Conservation (phyloP, 2,329 filamentous ascomycete genomes). For the Aspergillus sp. region DNA sequence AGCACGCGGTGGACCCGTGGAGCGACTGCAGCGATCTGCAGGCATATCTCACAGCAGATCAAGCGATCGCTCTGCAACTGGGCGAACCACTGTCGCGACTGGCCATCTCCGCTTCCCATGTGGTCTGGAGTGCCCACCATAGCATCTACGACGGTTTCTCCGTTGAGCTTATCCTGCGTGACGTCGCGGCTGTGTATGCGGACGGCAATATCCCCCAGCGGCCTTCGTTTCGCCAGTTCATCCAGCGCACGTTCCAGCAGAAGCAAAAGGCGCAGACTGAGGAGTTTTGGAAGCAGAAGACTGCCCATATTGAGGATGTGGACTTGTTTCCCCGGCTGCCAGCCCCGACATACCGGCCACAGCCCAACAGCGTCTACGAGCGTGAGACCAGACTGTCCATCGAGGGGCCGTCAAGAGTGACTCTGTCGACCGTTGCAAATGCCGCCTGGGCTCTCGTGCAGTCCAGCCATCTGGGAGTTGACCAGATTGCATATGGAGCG, state of each 20-base stretch:
- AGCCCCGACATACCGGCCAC: neutral
- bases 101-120: neutral
- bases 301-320: neutral
- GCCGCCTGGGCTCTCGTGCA: neutral
- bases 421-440: neutral
- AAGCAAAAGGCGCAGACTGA: neutral
- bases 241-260: neutral
- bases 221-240: neutral
- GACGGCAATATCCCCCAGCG: neutral
- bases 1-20: neutral
- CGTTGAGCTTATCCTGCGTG: neutral
- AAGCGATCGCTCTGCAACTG: neutral
- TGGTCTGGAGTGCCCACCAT: neutral
- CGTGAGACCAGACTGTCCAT: neutral
- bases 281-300: neutral
- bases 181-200: neutral
- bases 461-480: neutral
- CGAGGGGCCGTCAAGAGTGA: neutral
- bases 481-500: neutral
- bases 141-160: neutral
- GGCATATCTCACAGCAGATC: neutral
- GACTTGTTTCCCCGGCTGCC: neutral
- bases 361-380: neutral
- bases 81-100: neutral
- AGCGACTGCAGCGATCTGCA: neutral